Conservation (phyloP, 2,329 filamentous ascomycete genomes). For the Orbilia ellipsospora region DNA sequence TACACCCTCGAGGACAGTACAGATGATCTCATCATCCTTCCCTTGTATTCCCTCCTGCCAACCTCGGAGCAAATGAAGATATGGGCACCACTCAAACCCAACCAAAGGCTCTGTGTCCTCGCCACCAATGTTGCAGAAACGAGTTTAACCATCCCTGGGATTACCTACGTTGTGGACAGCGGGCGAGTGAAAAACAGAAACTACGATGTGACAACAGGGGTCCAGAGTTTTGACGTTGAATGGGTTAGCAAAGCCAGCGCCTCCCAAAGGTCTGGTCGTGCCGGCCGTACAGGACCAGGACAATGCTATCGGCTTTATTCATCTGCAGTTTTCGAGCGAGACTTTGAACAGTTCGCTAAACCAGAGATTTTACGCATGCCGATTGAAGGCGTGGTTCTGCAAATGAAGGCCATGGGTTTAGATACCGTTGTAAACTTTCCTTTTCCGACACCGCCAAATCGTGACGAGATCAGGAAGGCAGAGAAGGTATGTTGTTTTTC, state of each 20-base stretch:
- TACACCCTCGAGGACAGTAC: conserved; percentile 73
- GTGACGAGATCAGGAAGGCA: conserved; percentile 79
- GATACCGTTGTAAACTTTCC: conserved; percentile 93
- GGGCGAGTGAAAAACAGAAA: conserved; percentile 91
- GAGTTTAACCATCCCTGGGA: conserved; percentile 93
- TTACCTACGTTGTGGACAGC: conserved; percentile 94
- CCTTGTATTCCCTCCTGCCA: conserved; percentile 90
- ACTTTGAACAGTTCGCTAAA: conserved; percentile 85
- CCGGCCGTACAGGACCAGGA: conserved; percentile 91
- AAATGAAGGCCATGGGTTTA: conserved; percentile 93
- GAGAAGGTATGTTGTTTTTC: conserved; percentile 68
- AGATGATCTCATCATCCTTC: conserved; percentile 75
- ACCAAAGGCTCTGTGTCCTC: conserved; percentile 84
- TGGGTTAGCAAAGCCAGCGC: conserved; percentile 99
- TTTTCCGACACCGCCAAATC: conserved; percentile 89
- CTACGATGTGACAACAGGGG: conserved; percentile 86
- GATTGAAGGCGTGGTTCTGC: conserved; percentile 89
- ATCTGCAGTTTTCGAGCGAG: conserved; percentile 89
- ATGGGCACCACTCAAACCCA: conserved; percentile 85
- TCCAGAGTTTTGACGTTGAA: conserved; percentile 92
- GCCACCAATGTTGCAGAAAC: conserved; percentile 98
- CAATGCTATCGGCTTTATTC: conserved; percentile 97
- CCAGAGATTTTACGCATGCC: conserved; percentile 92
- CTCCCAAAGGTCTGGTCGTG: conserved; percentile 89
- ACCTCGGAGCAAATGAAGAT: conserved; percentile 91